Evolutionary conservation across 2,329 filamentous ascomycete genomes (phyloP).

Genomic region (Penicillium glabrum): DNA sequence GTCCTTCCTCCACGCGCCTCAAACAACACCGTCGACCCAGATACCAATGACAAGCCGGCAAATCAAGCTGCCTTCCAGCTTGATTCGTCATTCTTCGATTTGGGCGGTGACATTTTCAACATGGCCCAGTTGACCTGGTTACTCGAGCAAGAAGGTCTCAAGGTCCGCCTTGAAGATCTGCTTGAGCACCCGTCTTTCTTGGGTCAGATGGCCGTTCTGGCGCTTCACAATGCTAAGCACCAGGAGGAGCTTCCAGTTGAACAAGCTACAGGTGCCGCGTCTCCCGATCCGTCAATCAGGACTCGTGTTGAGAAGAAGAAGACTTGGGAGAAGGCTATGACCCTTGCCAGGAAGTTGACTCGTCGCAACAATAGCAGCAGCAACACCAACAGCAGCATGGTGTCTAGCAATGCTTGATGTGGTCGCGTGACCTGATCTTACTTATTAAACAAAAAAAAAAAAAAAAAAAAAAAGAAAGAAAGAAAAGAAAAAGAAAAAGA

Average conservation of each 20-base stretch:
- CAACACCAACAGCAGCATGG: conserved; percentile 17
- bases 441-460: not conserved
- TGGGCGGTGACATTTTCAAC: conserved; percentile 43
- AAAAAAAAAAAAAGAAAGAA: not conserved
- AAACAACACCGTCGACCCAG: conserved; percentile 1
- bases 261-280: conserved; percentile 13
- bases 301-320: conserved; percentile 22
- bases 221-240: conserved; percentile 27
- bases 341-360: conserved; percentile 29
- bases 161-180: conserved; percentile 40
- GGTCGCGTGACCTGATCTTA: not conserved
- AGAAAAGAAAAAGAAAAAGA: not conserved
- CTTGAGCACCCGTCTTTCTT: conserved; percentile 43
- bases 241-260: conserved; percentile 14
- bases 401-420: conserved; percentile 20
- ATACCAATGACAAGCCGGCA: conserved; percentile 18
- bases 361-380: conserved; percentile 20
- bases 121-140: conserved; percentile 44
- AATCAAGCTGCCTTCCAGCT: conserved; percentile 32
- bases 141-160: conserved; percentile 41
- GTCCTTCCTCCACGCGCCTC: conserved; percentile 28
- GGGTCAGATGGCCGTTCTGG: conserved; percentile 40
- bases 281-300: conserved; percentile 4
- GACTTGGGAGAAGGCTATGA: conserved; percentile 29
- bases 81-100: conserved; percentile 43